phyloP scores from a whole-genome alignment of 768 basidiomycete genomes.

The Lentinus tigrinus region DNA sequence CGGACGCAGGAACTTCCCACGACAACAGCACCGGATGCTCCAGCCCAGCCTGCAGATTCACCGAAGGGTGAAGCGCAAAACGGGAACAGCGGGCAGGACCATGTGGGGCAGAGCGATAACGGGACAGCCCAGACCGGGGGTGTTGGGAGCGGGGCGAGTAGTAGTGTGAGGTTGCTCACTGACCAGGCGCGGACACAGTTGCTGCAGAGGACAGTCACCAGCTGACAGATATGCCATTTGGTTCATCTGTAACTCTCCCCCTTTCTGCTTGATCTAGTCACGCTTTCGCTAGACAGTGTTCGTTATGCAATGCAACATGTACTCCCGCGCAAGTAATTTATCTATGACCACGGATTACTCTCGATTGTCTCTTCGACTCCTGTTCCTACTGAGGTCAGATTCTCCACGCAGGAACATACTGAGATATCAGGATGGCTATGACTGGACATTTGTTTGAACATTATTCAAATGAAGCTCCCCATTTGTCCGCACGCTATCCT shows the following conservation, averaged over 20 bases:
- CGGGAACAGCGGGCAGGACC: not conserved
- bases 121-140: not conserved
- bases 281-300: constrained; percentile 13
- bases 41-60: not conserved
- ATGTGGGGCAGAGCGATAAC: no score
- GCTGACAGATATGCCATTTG: not conserved
- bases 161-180: constrained; percentile 8
- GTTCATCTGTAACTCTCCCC: not conserved
- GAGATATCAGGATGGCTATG: no score
- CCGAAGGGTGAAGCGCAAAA: not conserved
- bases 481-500: no score
- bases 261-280: constrained; percentile 1
- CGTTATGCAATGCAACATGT: constrained; percentile 15
- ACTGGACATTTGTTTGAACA: no score
- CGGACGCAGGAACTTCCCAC: not conserved
- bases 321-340: constrained; percentile 15
- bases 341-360: not conserved
- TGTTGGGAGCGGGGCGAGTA: constrained; percentile 4
- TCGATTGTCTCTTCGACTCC: no score
- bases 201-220: constrained; percentile 13
- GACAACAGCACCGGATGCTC: constrained; percentile 12
- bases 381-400: no score
- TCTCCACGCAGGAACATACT: no score
- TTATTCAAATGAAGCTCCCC: no score
- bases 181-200: constrained; percentile 5